Evolutionary conservation across 345 rosid genomes (phyloP).

Genomic region (Eucalyptus pauciflora): DNA sequence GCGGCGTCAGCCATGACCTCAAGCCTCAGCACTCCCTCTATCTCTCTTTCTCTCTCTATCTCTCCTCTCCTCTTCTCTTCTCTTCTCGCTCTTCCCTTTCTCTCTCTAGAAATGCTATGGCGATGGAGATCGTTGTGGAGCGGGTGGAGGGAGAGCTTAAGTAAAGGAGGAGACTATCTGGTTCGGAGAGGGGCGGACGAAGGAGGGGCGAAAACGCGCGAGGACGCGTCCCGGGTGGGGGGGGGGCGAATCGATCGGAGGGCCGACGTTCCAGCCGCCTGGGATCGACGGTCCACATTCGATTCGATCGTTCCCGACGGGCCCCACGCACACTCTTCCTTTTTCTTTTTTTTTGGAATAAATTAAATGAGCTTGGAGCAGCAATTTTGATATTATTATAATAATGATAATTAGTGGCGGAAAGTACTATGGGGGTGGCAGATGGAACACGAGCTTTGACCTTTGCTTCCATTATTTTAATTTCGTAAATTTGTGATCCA

Average conservation of each 20-base stretch:
- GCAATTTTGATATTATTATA: neutral
- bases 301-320: slow-evolving; percentile 7
- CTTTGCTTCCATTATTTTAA: neutral
- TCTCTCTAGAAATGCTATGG: neutral
- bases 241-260: slow-evolving; percentile 2
- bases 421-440: neutral
- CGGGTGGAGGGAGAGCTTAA: neutral
- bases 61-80: neutral
- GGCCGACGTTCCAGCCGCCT: slow-evolving; percentile 50
- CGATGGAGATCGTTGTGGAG: neutral
- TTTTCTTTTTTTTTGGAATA: neutral
- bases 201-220: slow-evolving; percentile 33
- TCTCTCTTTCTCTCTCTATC: neutral
- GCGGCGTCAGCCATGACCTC: slow-evolving; percentile 16
- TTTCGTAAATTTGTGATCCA: neutral
- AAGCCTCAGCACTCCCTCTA: neutral
- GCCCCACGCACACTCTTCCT: neutral
- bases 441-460: neutral
- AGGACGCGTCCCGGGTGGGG: neutral
- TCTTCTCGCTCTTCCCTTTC: neutral
- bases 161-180: neutral
- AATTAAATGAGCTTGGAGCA: neutral
- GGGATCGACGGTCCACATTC: slow-evolving; percentile 13
- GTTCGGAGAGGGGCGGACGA: slow-evolving; percentile 10
- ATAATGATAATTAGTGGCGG: neutral